phyloP scores from a whole-genome alignment of 441 rosid genomes.

The Isatis lusitanica region DNA sequence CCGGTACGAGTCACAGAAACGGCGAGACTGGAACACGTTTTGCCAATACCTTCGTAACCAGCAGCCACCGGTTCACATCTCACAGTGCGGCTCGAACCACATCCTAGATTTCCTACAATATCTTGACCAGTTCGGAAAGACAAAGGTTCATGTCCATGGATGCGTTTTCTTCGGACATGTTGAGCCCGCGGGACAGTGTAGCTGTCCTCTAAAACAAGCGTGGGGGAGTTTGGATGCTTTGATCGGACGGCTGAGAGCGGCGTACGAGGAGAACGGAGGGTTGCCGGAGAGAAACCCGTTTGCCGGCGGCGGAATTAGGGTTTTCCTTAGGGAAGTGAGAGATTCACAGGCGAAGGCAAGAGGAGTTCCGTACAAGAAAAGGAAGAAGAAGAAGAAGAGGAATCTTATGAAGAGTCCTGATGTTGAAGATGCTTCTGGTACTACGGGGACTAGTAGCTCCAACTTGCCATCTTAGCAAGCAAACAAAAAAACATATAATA shows the following conservation, averaged over 20 bases:
- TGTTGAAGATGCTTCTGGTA: conserved; percentile 33
- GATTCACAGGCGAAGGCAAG: conserved; percentile 82
- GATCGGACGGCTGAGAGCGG: conserved; percentile 82
- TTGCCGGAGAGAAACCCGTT: conserved; percentile 77
- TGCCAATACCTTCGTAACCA: conserved; percentile 77
- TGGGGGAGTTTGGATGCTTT: conserved; percentile 93
- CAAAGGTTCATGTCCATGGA: conserved; percentile 75
- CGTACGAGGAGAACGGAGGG: conserved; percentile 81
- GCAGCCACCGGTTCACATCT: conserved; percentile 67
- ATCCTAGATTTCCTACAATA: conserved; percentile 76
- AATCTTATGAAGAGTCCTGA: conserved; percentile 32
- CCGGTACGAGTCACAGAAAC: conserved; percentile 78
- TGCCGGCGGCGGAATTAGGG: conserved; percentile 68
- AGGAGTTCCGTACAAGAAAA: conserved; percentile 89
- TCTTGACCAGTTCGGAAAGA: conserved; percentile 79
- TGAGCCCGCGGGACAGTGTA: conserved; percentile 74
- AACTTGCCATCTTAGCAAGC: conserved; percentile 37
- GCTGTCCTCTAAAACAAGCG: conserved; percentile 77
- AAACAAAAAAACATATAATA: conserved; percentile 24
- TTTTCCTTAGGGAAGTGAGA: conserved; percentile 70
- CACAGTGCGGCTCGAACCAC: conserved; percentile 63
- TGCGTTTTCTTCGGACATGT: conserved; percentile 75
- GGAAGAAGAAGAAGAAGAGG: conserved; percentile 58
- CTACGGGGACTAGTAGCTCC: conserved; percentile 34
- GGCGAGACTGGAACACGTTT: conserved; percentile 84